Evolutionary conservation across 2,329 filamentous ascomycete genomes (phyloP).

Genomic region (Penicillium sp.): DNA sequence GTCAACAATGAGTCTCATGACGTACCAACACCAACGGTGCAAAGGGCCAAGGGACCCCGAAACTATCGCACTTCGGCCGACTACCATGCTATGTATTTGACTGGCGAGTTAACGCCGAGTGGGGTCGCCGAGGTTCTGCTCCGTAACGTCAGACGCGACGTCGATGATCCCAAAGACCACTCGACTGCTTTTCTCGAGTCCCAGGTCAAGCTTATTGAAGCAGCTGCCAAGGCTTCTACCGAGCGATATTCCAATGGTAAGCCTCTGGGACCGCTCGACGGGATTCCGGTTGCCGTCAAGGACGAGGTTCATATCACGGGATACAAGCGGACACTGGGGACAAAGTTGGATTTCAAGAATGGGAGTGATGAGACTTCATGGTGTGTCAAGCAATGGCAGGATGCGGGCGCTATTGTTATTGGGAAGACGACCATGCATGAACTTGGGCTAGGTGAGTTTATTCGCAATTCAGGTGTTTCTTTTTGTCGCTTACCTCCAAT

Average conservation of each 20-base stretch:
- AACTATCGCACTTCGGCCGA: conserved; percentile 67
- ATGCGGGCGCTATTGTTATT: conserved; percentile 67
- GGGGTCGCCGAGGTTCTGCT: conserved; percentile 67
- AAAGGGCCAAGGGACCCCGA: conserved; percentile 27
- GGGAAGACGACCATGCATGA: conserved; percentile 79
- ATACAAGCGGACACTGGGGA: conserved; percentile 62
- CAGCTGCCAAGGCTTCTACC: conserved; percentile 67
- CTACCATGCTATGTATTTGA: conserved; percentile 69
- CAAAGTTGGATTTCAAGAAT: conserved; percentile 53
- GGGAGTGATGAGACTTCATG: conserved; percentile 55
- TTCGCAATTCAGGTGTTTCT: background rate
- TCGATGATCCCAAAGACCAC: conserved; percentile 53
- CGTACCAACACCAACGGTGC: conserved; percentile 25
- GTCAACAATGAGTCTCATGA: conserved; percentile 20
- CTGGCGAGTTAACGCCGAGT: conserved; percentile 63
- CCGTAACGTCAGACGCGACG: conserved; percentile 60
- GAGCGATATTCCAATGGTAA: conserved; percentile 62
- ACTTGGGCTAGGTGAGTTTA: conserved; percentile 56
- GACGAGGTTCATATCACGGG: conserved; percentile 70
- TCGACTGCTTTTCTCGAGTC: conserved; percentile 67
- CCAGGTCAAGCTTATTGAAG: conserved; percentile 56
- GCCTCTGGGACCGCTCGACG: conserved; percentile 66
- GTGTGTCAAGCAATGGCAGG: conserved; percentile 65
- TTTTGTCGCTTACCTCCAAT: background rate
- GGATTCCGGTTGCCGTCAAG: conserved; percentile 76